Percentiles rank a stretch among this genome's conserved stretches.
These are phyloP conservation scores for Huntiella abstrusa DNA, from an alignment of 2,329 filamentous ascomycete genomes.

Conservation along the genomic window DNA sequence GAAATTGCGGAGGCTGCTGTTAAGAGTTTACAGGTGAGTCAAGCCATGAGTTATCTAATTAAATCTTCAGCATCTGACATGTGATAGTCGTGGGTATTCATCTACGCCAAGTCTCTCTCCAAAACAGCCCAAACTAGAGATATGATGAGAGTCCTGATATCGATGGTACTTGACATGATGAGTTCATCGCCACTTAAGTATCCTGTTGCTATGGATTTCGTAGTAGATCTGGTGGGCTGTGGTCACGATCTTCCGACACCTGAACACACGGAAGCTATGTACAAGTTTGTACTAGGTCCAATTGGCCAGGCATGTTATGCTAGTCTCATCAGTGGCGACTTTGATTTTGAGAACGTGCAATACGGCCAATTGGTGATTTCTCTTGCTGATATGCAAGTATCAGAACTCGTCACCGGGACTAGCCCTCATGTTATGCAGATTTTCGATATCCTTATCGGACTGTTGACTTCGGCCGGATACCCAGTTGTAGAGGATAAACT, in stretches of 20 bases:
- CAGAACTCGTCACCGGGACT: conserved; percentile 35
- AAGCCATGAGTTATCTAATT: conserved; percentile 11
- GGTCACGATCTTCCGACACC: conserved; percentile 43
- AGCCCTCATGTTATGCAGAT: conserved; percentile 33
- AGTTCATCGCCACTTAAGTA: conserved; percentile 37
- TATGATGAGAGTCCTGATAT: conserved; percentile 31
- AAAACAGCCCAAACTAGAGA: conserved; percentile 1
- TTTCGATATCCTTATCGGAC: conserved; percentile 39
- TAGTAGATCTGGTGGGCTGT: conserved; percentile 45
- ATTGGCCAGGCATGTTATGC: conserved; percentile 40
- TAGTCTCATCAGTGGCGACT: conserved; percentile 37
- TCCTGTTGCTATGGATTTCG: conserved; percentile 40
- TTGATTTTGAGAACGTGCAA: conserved; percentile 43
- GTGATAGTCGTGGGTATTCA: conserved; percentile 1
- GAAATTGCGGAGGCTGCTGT: conserved; percentile 35
- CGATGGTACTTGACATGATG: conserved; percentile 32
- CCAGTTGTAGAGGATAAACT: conserved; percentile 56
- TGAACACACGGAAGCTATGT: conserved; percentile 37
- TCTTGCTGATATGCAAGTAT: conserved; percentile 47
- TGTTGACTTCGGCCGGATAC: conserved; percentile 46
- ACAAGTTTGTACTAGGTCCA: conserved; percentile 37
- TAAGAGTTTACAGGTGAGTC: conserved; percentile 38
- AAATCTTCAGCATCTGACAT: neutral
- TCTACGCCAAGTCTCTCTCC: conserved; percentile 14
- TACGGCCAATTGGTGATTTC: conserved; percentile 49